Evolutionary conservation across 1,284 basidiomycete species (phyloP).

Genomic region (Butyriboletus appendiculatus): DNA sequence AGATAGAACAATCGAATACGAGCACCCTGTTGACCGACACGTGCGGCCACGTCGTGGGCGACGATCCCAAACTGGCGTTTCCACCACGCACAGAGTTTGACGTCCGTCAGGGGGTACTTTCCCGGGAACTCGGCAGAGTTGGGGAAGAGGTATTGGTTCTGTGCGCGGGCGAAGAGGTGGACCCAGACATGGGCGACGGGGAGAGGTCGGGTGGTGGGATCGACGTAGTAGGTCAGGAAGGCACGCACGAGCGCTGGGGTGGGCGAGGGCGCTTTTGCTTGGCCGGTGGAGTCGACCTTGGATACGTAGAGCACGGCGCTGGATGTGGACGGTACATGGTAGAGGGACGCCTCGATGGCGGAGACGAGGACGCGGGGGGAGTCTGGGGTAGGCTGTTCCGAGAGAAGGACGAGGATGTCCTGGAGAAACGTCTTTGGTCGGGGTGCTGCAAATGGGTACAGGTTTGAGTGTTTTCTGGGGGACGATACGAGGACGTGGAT

Average conservation of each 20-base stretch:
- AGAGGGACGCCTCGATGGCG: constrained; percentile 84
- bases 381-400: constrained; percentile 53
- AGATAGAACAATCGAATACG: constrained; percentile 58
- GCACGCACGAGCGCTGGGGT: constrained; percentile 70
- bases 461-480: constrained; percentile 64
- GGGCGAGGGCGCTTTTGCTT: constrained; percentile 57
- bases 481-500: constrained; percentile 75
- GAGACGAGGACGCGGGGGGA: constrained; percentile 64
- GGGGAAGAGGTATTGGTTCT: constrained; percentile 93
- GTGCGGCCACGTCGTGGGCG: constrained; percentile 34
- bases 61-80: constrained; percentile 67
- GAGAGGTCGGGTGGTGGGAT: constrained; percentile 65
- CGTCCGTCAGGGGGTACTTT: constrained; percentile 81
- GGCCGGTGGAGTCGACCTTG: constrained; percentile 94
- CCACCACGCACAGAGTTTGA: constrained; percentile 93
- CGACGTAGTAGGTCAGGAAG: constrained; percentile 69
- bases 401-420: constrained; percentile 74
- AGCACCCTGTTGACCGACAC: constrained; percentile 19
- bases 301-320: constrained; percentile 86
- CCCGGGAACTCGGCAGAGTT: constrained; percentile 76
- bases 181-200: constrained; percentile 64
- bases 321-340: constrained; percentile 69
- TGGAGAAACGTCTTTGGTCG: constrained; percentile 66
- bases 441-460: constrained; percentile 77
- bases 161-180: constrained; percentile 90